Evolutionary conservation across 768 basidiomycete genomes (phyloP).

Genomic region (Suillus occidentalis): DNA sequence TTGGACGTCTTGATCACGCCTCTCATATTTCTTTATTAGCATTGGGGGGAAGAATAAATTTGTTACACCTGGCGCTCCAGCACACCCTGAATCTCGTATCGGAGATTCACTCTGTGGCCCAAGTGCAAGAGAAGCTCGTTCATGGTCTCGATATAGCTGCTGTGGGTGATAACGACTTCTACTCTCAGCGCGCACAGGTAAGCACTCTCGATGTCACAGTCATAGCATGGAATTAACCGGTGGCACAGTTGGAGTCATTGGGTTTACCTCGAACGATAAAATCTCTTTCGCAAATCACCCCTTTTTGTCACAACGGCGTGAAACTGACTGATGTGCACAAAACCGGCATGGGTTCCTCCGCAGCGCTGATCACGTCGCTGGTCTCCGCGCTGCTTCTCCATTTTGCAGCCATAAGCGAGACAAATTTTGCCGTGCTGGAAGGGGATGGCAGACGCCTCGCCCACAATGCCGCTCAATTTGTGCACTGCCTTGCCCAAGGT

Average conservation of each 20-base stretch:
- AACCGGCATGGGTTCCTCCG: conserved; percentile 96
- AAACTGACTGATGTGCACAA: conserved; percentile 86
- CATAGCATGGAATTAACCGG: conserved; percentile 2
- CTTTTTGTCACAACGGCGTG: conserved; percentile 73
- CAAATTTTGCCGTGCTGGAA: conserved; percentile 45
- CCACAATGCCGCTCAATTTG: conserved; percentile 92
- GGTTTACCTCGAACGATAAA: conserved; percentile 60
- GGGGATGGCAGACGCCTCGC: conserved; percentile 59
- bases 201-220: conserved; percentile 17
- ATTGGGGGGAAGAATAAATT: conserved; percentile 81
- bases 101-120: conserved; percentile 52
- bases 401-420: conserved; percentile 56
- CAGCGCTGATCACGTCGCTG: conserved; percentile 94
- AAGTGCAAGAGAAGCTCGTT: conserved; percentile 42
- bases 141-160: conserved; percentile 75
- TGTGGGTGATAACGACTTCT: conserved; percentile 96
- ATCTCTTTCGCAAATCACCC: conserved; percentile 68
- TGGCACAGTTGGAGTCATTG: conserved; percentile 57
- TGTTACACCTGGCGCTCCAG: conserved; percentile 84
- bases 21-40: conserved; percentile 14
- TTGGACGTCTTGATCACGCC: not conserved
- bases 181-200: conserved; percentile 89
- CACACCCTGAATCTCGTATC: conserved; percentile 67
- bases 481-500: conserved; percentile 95
- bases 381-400: conserved; percentile 84